A percentile compares a stretch with the other conserved stretches of the same genome.
phyloP scores from a whole-genome alignment of 352 stramenopile genomes.

The Pythium myriotylum region DNA sequence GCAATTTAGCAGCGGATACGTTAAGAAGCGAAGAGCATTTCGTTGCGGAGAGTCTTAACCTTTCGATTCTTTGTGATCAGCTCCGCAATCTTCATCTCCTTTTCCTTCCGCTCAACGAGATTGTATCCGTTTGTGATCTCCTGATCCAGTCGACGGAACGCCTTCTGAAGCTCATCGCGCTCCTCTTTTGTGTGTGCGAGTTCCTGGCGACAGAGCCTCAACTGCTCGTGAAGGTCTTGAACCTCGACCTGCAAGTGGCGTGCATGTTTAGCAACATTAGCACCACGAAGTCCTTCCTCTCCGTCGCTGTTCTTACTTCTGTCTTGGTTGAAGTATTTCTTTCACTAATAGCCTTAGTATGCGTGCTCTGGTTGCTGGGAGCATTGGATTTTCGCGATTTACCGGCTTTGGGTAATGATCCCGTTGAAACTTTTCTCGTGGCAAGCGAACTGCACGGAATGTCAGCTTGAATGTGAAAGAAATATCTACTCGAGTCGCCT shows the following conservation, averaged over 20 bases:
- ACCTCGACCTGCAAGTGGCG: conserved; percentile 40
- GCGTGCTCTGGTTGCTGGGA: no score
- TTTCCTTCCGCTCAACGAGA: conserved; percentile 59
- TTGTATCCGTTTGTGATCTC: conserved; percentile 60
- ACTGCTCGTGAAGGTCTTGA: conserved; percentile 30
- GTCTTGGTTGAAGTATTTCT: no score
- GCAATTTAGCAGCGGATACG: neutral
- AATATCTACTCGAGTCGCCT: no score
- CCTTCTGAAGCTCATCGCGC: conserved; percentile 36
- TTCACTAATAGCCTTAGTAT: no score
- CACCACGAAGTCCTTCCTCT: no score
- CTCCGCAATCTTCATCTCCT: conserved; percentile 62
- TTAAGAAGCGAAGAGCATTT: neutral
- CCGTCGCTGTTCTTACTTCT: no score
- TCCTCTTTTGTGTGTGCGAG: conserved; percentile 43
- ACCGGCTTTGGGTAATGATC: no score
- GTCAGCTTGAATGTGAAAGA: no score
- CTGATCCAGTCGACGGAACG: conserved; percentile 55
- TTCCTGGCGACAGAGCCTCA: conserved; percentile 32
- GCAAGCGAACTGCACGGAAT: no score
- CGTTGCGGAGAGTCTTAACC: conserved; percentile 22
- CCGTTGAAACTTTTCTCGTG: no score
- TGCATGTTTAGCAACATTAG: no score
- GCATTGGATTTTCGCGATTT: no score
- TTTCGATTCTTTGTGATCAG: conserved; percentile 64